Percentiles rank a stretch among this genome's conserved stretches.
Evolutionary conservation across 129 eudicot species (phyloP).

Genomic region (Solidago caesia): DNA sequence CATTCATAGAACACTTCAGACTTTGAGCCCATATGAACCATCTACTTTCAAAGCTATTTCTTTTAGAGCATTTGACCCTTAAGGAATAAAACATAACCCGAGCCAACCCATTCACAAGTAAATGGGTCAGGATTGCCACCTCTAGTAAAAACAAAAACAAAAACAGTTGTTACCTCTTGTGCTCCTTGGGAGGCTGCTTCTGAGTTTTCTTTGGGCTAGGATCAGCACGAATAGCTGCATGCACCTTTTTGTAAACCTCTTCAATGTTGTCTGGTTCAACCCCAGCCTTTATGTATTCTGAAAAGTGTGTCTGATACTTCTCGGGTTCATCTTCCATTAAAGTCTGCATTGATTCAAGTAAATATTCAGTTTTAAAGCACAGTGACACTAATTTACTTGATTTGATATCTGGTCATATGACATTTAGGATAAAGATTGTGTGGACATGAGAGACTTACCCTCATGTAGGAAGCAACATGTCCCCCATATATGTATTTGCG

Average conservation of each 20-base stretch:
- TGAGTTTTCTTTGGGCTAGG: constrained; percentile 41
- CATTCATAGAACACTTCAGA: not conserved
- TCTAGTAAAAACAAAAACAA: not conserved
- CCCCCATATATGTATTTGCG: constrained; percentile 56
- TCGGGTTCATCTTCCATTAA: constrained; percentile 54
- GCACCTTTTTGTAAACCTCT: constrained; percentile 50
- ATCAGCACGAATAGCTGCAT: constrained; percentile 52
- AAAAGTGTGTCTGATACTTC: constrained; percentile 51
- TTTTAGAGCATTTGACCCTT: not conserved
- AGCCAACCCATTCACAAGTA: not conserved
- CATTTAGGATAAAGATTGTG: not conserved
- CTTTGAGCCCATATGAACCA: not conserved
- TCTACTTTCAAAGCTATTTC: not conserved
- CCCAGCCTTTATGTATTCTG: constrained; percentile 41
- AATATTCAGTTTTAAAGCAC: not conserved
- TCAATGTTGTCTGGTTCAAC: constrained; percentile 44
- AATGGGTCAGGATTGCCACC: not conserved
- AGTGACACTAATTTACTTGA: not conserved
- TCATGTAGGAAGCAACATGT: constrained; percentile 54
- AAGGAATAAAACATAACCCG: not conserved
- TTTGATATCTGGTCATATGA: not conserved
- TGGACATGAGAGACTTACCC: constrained; percentile 12
- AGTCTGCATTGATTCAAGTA: constrained; percentile 23
- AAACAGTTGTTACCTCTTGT: constrained; percentile 37
- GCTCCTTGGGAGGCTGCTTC: constrained; percentile 39